phyloP scores from a whole-genome alignment of 1,284 basidiomycete species.

The Fomitiporia mediterranea region DNA sequence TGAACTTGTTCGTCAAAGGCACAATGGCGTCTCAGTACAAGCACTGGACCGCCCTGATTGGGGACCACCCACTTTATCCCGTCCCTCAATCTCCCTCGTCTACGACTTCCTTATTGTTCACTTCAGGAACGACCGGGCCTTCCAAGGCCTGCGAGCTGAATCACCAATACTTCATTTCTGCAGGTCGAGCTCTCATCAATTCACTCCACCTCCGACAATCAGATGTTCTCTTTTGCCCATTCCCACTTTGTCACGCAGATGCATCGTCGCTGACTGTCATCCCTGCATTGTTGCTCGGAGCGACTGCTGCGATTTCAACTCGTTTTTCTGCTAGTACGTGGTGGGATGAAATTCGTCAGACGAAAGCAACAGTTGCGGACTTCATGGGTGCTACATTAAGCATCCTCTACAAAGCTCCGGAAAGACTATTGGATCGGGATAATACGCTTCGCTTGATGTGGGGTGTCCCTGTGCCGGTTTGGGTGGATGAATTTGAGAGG shows the following conservation, averaged over 20 bases:
- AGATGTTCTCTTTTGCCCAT: conserved; percentile 13
- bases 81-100: neutral
- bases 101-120: conserved; percentile 9
- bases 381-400: conserved; percentile 17
- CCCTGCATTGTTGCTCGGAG: conserved; percentile 11
- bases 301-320: conserved; percentile 9
- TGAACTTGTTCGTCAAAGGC: conserved; percentile 4
- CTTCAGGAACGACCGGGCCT: conserved; percentile 15
- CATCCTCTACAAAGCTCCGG: conserved; percentile 11
- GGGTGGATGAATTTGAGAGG: conserved; percentile 15
- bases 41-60: neutral
- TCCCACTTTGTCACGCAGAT: conserved; percentile 15
- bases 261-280: conserved; percentile 11
- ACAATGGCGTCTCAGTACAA: neutral
- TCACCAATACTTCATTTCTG: conserved; percentile 10
- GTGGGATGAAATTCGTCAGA: conserved; percentile 15
- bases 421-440: neutral
- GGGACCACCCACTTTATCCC: neutral
- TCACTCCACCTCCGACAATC: neutral
- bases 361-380: conserved; percentile 9
- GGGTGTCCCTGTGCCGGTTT: conserved; percentile 14
- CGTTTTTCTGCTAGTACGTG: conserved; percentile 14
- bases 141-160: conserved; percentile 15
- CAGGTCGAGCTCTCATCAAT: neutral
- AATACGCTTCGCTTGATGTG: conserved; percentile 14